Evolutionary conservation across 257 asterid species (phyloP), one percentile per base, ranked within the genome.

Genomic region (Fraxinus excelsior): DNA sequence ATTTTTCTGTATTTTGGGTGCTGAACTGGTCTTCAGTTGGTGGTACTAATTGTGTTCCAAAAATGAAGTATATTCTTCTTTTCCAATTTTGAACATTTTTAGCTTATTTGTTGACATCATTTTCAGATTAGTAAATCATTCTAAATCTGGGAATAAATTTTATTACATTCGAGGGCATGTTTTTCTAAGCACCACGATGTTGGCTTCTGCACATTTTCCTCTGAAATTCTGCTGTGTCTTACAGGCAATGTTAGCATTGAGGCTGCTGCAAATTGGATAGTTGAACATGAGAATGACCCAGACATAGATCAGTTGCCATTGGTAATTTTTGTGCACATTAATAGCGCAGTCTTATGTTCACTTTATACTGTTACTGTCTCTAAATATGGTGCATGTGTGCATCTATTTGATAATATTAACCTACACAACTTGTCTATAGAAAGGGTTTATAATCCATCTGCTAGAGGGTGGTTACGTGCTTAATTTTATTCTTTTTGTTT

Each of bases 201-300:
- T 60, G 67, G 32, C 32, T 62, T 62, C 35, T 62, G 34, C 16
- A 25, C 67, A 28, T 13, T 29, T 25, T 3, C 11, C 3, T 62
- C 14, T 62, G 32, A 58, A 32, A 35, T 62, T 78, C 72, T 76
- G 73, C 44, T 29, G 56, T 25, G 82, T 76, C 37, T 76, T 82
- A 49, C 90, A 93, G 99, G 98, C 72, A 93, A 93, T 80, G 83
- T 73, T 77, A 87, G 85, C 81, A 85, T 87, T 60, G 98, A 96
- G 88, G 94, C 94, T 75, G 97, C 98, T 31, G 96, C 81, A 79
- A 91, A 88, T 86, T 96, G 99, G 99, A 84, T 87, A 32, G 96
- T 91, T 74, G 97, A 96, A 78, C 97, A 96, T 84, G 98, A 93
- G 83, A 90, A 89, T 81, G 97, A 96, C 80, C 82, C 92, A 18